phyloP scores from a whole-genome alignment of 2,329 filamentous ascomycete species.

The Penicillium sp. region DNA sequence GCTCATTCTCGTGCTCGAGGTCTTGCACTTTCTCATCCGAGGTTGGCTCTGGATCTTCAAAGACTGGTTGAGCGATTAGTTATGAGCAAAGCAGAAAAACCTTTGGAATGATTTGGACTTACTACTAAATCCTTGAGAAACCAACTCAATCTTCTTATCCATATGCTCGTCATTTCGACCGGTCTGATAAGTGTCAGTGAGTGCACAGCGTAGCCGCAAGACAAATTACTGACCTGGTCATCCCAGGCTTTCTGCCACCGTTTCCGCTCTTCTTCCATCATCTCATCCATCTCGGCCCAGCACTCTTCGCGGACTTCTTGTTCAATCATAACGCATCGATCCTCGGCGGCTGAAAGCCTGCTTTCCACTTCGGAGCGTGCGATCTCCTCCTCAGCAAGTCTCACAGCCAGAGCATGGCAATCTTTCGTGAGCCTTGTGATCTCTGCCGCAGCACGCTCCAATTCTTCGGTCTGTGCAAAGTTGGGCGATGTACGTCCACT shows the following conservation, averaged over 20 bases:
- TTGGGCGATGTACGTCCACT: conserved; percentile 44
- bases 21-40: conserved; percentile 59
- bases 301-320: conserved; percentile 85
- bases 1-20: conserved; percentile 66
- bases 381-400: conserved; percentile 66
- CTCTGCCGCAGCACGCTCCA: conserved; percentile 76
- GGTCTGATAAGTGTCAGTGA: conserved; percentile 29
- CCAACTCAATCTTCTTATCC: conserved; percentile 78
- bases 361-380: conserved; percentile 67
- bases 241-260: conserved; percentile 78
- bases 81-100: too few relatives aligned
- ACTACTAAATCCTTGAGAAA: conserved; percentile 54
- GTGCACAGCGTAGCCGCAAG: not conserved
- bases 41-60: conserved; percentile 47
- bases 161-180: conserved; percentile 79
- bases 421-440: conserved; percentile 74
- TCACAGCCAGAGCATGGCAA: conserved; percentile 67
- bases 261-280: conserved; percentile 67
- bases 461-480: conserved; percentile 55
- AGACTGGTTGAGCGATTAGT: conserved; percentile 34
- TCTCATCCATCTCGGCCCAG: conserved; percentile 76
- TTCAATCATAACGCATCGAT: conserved; percentile 68
- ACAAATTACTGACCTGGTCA: conserved; percentile 54
- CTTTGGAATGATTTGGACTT: conserved; percentile 18
- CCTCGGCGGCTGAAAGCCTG: conserved; percentile 62